Conservation (phyloP, 768 basidiomycete species). For the Amanita pallidorosea region DNA sequence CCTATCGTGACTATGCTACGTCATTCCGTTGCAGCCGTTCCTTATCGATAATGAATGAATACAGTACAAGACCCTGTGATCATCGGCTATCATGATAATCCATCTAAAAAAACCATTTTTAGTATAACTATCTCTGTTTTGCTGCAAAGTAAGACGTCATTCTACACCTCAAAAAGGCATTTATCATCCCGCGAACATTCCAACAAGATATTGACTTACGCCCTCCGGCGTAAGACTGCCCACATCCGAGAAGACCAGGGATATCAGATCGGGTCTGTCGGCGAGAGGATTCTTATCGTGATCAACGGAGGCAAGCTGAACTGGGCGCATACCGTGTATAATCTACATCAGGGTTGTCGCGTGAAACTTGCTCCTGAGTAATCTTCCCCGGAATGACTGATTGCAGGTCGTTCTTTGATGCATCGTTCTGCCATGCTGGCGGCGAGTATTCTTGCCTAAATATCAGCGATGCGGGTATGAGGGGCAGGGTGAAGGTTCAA, state of each 20-base stretch:
- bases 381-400: conserved; percentile 31
- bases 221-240: conserved; percentile 89
- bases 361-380: conserved; percentile 72
- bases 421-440: neutral
- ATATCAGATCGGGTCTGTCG: conserved; percentile 80
- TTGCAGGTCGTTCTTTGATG: neutral
- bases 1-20: neutral
- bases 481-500: conserved; percentile 15
- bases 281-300: conserved; percentile 7
- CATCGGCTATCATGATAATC: conserved; percentile 26
- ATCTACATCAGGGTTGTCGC: conserved; percentile 85
- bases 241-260: conserved; percentile 89
- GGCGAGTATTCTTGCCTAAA: neutral
- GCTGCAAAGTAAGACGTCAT: neutral
- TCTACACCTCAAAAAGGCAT: neutral
- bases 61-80: conserved; percentile 11
- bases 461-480: conserved; percentile 8
- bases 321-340: conserved; percentile 64
- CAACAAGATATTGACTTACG: conserved; percentile 91
- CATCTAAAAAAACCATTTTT: conserved; percentile 12
- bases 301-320: conserved; percentile 8
- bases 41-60: neutral
- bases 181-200: conserved; percentile 75
- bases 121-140: neutral
- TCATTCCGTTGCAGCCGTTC: neutral